phyloP scores from a whole-genome alignment of 805 yeast genomes.

The Dipodascus albidus region DNA sequence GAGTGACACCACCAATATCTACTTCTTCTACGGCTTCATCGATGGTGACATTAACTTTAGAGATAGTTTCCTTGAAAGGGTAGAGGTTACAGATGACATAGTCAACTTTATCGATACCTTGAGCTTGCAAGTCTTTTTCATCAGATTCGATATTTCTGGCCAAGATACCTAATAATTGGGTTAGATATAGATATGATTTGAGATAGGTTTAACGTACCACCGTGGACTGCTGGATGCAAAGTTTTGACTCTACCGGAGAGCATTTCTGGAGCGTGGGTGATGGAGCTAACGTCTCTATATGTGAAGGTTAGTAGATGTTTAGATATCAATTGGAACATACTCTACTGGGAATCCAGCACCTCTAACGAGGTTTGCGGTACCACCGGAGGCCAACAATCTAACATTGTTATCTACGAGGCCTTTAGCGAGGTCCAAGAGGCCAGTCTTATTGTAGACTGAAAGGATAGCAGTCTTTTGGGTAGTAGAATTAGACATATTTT shows the following conservation, averaged over 20 bases:
- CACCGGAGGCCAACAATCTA: constrained; percentile 92
- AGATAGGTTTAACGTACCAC: constrained; percentile 22
- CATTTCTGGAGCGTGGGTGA: constrained; percentile 99
- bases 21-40: constrained; percentile 98
- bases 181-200: not conserved
- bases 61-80: constrained; percentile 95
- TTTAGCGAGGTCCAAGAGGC: constrained; percentile 89
- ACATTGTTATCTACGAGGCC: constrained; percentile 84
- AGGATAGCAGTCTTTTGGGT: constrained; percentile 75
- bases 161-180: constrained; percentile 38
- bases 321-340: constrained; percentile 12
- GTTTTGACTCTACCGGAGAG: constrained; percentile 98
- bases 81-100: constrained; percentile 94
- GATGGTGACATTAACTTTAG: constrained; percentile 89
- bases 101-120: constrained; percentile 92
- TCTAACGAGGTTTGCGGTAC: constrained; percentile 87
- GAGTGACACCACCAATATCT: constrained; percentile 96
- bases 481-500: not conserved
- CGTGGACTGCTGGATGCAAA: constrained; percentile 97
- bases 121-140: constrained; percentile 76
- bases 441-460: constrained; percentile 96
- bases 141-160: constrained; percentile 90
- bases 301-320: not conserved
- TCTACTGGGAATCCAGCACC: constrained; percentile 98
- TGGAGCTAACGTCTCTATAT: constrained; percentile 63